Percentiles rank a stretch among this genome's conserved stretches.
phyloP scores from a whole-genome alignment of 345 rosid genomes.

The Bruguiera sexangula region DNA sequence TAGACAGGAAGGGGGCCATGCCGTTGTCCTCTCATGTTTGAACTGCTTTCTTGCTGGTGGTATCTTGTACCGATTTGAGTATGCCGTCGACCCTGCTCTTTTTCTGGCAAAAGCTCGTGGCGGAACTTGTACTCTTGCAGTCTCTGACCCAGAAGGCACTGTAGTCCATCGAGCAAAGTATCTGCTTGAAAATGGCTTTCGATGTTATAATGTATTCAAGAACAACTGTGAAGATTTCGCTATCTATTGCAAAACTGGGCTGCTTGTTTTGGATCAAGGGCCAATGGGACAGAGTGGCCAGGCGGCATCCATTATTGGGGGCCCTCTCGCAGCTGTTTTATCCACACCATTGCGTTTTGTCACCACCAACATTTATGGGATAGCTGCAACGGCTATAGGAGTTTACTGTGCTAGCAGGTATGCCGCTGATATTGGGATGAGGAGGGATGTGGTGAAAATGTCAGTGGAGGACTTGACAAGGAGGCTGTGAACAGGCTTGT shows the following conservation, averaged over 20 bases:
- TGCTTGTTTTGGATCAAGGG: slow-evolving; percentile 53
- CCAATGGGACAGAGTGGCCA: slow-evolving; percentile 87
- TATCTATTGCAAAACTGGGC: slow-evolving; percentile 79
- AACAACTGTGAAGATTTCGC: slow-evolving; percentile 87
- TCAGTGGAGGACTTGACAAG: slow-evolving; percentile 67
- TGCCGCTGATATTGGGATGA: slow-evolving; percentile 84
- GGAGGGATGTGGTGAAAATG: slow-evolving; percentile 70
- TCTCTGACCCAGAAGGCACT: slow-evolving; percentile 43
- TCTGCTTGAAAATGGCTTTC: slow-evolving; percentile 78
- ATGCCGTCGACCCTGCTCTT: slow-evolving; percentile 68
- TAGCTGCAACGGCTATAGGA: slow-evolving; percentile 76
- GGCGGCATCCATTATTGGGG: slow-evolving; percentile 66
- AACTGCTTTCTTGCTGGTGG: slow-evolving; percentile 91
- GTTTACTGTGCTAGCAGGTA: slow-evolving; percentile 76
- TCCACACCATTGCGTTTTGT: slow-evolving; percentile 67
- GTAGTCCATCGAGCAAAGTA: slow-evolving; percentile 70
- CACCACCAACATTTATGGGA: slow-evolving; percentile 74
- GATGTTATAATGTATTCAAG: slow-evolving; percentile 75
- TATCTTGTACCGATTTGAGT: slow-evolving; percentile 66
- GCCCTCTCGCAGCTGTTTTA: slow-evolving; percentile 75
- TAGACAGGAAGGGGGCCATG: slow-evolving; percentile 48
- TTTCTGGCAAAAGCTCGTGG: slow-evolving; percentile 86
- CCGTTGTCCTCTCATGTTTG: slow-evolving; percentile 76
- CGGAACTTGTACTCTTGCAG: slow-evolving; percentile 89
- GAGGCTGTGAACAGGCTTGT: slow-evolving; percentile 54